Percentiles rank a stretch among this genome's conserved stretches.
Evolutionary conservation across 2,329 filamentous ascomycete genomes (phyloP).

Genomic region (Zymoseptoria ardabiliae): DNA sequence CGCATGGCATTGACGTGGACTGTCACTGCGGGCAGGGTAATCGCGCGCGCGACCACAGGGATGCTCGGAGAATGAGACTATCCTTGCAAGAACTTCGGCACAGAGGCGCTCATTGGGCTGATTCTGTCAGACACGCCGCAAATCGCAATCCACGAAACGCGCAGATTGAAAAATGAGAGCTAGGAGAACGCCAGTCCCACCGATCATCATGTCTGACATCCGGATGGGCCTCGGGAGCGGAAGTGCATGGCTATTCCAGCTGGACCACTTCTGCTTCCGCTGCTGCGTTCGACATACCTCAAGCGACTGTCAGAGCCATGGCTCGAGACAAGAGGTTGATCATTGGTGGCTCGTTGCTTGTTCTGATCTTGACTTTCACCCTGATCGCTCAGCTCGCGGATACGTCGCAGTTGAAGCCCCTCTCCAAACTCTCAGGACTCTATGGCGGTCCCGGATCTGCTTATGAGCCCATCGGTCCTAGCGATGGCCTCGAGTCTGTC

Average conservation of each 20-base stretch:
- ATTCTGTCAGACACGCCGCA: not conserved
- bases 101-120: not conserved
- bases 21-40: too few species aligned
- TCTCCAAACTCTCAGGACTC: not conserved
- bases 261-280: not conserved
- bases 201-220: not conserved
- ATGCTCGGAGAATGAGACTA: not conserved
- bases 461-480: not conserved
- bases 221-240: too few species aligned
- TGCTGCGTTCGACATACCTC: not conserved
- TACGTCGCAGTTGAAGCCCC: not conserved
- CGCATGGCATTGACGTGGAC: not conserved
- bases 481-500: not conserved
- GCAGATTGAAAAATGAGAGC: not conserved
- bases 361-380: not conserved
- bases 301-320: not conserved
- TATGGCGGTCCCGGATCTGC: not conserved
- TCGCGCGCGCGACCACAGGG: not conserved
- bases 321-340: not conserved
- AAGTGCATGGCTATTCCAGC: too few species aligned
- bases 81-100: not conserved
- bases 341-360: not conserved
- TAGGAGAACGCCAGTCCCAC: too few species aligned
- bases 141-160: not conserved
- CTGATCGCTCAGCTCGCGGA: not conserved